Base-by-base conservation (phyloP, 2,329 filamentous ascomycete genomes). In the Phaeosphaeria sp. region DNA sequence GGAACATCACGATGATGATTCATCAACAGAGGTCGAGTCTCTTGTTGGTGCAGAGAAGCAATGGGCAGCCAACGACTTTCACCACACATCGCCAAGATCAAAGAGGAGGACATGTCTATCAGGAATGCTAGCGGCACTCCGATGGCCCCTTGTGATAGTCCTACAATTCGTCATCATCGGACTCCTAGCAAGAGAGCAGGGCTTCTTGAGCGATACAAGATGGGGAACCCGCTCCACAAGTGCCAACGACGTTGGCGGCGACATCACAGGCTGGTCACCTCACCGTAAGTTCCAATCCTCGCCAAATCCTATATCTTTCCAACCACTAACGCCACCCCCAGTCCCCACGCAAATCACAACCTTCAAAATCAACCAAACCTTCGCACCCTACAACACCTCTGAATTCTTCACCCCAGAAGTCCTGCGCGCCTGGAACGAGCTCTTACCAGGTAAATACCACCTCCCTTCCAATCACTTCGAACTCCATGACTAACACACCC, bases 311-410 rank as follows among this genome's bases (percentile, higher is more conserved):
- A 3, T n/a, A 17, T 24, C 20, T 2, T 4, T 22, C 39, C 66
- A 55, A 70, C 22, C 5, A 17, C 36, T 39, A 39, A 39, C 7
- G 36, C 17, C 6, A 0, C 5, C 2, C 7, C 0, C 48, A 75
- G 72, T 75, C 21, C 71, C 72, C 13, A 74, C 72, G 7, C 69
- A 72, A 55, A 61, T 74, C 53, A 72, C 68, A 25, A 71, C 61
- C n/a, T 75, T 75, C 62, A 49, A 70, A 13, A 66, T 74, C 51
- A 74, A 74, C 45, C 73, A 75, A 54, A 74, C 73, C 1, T 74
- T 72, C 49, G 72, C 73, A 3, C 72, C 72, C 13, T 73, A 72
- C 59, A 74, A 74, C 57, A 75, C 73, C 1, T 72, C 73, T 7
- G 72, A 75, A 9, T 75, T 75, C 65, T 75, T 75, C 68, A 69